Percentiles rank a stretch among this genome's conserved stretches.
These are phyloP conservation scores for Suillus occidentalis DNA, from an alignment of 768 basidiomycete species.

Conservation along the genomic window DNA sequence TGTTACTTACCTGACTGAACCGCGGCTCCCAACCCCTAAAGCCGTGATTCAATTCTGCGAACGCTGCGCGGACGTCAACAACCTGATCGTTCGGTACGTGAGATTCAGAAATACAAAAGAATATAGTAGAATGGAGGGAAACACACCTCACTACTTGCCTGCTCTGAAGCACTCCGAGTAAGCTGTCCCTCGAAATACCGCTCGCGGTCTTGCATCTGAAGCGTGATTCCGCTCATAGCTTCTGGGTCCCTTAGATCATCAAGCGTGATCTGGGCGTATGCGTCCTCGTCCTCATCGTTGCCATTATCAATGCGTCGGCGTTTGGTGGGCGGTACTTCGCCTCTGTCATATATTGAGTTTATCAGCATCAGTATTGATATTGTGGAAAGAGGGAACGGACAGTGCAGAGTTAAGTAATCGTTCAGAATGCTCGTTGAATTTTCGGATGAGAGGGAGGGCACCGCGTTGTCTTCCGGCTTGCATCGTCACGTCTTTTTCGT, in stretches of 20 bases:
- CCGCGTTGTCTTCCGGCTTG: constrained; percentile 87
- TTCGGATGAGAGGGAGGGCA: constrained; percentile 88
- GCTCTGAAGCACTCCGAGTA: constrained; percentile 29
- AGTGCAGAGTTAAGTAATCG: constrained; percentile 78
- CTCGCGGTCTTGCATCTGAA: constrained; percentile 87
- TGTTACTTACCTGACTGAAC: constrained; percentile 49
- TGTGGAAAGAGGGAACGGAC: constrained; percentile 38
- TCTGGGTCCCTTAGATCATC: constrained; percentile 81
- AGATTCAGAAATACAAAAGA: neutral
- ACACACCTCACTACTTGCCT: constrained; percentile 33
- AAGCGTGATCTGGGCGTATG: constrained; percentile 69
- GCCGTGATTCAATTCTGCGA: constrained; percentile 47
- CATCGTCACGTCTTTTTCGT: constrained; percentile 92
- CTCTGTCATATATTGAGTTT: constrained; percentile 34
- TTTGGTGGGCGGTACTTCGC: constrained; percentile 59
- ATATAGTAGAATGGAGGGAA: constrained; percentile 1
- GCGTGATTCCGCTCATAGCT: constrained; percentile 62
- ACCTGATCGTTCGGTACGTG: constrained; percentile 29
- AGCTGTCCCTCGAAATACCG: constrained; percentile 77
- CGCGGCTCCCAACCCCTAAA: constrained; percentile 57
- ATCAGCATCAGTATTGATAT: constrained; percentile 1
- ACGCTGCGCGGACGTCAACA: constrained; percentile 46
- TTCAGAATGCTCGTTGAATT: constrained; percentile 98
- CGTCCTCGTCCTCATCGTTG: constrained; percentile 40
- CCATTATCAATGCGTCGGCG: constrained; percentile 51